Percentiles rank a stretch among this genome's conserved stretches.
Evolutionary conservation across 768 basidiomycete genomes (phyloP).

Genomic region (Pilatotrama ljubarskyi): DNA sequence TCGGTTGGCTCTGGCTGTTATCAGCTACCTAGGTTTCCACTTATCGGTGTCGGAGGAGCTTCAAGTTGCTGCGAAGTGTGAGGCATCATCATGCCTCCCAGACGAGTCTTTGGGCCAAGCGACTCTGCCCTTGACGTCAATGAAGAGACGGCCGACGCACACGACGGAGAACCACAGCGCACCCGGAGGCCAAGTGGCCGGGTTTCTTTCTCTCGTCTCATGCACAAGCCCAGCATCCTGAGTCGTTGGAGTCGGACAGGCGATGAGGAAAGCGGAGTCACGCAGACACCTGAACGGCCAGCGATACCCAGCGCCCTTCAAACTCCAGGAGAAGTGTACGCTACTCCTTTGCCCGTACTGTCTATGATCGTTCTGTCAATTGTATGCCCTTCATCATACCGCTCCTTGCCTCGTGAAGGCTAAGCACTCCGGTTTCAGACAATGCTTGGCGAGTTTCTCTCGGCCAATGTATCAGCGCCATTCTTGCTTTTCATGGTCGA

Average conservation of each 20-base stretch:
- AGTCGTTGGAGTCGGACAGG: slow-evolving; percentile 22
- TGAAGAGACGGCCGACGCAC: background rate
- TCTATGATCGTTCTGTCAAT: slow-evolving; percentile 94
- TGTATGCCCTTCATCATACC: slow-evolving; percentile 43
- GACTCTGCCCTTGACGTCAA: slow-evolving; percentile 17
- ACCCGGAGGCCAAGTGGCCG: slow-evolving; percentile 19
- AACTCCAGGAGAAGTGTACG: slow-evolving; percentile 57
- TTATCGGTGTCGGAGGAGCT: background rate
- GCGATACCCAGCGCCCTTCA: slow-evolving; percentile 78
- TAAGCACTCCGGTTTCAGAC: slow-evolving; percentile 47
- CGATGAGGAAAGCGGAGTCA: slow-evolving; percentile 27
- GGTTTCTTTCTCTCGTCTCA: slow-evolving; percentile 29
- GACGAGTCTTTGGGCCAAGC: slow-evolving; percentile 20
- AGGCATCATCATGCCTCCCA: slow-evolving; percentile 10
- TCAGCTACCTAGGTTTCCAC: too few species aligned
- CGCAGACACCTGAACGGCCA: slow-evolving; percentile 45
- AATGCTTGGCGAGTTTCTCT: slow-evolving; percentile 93
- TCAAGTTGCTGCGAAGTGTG: too few species aligned
- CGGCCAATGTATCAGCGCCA: slow-evolving; percentile 89
- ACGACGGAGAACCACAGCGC: background rate
- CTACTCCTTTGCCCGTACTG: slow-evolving; percentile 81
- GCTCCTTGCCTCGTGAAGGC: background rate
- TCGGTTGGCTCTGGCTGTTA: too few species aligned
- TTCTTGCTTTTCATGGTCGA: slow-evolving; percentile 96
- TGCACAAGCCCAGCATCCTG: slow-evolving; percentile 24